Conservation (phyloP, 2,329 filamentous ascomycete species). For the Fusarium gaditjirri region DNA sequence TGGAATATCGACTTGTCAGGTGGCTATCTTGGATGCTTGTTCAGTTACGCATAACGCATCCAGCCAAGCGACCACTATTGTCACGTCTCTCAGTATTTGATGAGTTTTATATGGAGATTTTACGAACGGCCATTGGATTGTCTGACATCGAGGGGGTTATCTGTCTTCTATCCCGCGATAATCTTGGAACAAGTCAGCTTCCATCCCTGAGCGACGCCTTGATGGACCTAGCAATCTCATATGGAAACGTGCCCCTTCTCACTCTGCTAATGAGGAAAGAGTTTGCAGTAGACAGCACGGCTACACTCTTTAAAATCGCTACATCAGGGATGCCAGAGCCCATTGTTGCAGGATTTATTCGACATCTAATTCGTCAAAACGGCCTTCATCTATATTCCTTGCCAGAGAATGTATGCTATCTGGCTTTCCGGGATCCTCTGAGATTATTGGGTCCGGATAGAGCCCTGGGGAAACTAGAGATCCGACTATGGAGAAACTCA, state of each 20-base stretch:
- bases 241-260: neutral
- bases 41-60: neutral
- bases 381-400: neutral
- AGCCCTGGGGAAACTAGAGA: no score
- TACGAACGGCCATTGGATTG: fast-evolving
- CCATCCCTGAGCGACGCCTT: neutral
- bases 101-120: neutral
- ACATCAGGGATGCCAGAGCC: neutral
- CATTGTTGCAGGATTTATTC: neutral
- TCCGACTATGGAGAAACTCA: no score
- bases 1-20: neutral
- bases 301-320: neutral
- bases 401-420: neutral
- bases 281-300: fast-evolving
- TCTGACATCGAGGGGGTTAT: neutral
- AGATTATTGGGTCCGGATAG: no score
- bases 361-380: neutral
- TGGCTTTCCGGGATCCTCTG: no score
- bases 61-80: neutral
- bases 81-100: neutral
- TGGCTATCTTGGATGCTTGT: neutral
- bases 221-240: neutral
- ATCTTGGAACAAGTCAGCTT: neutral
- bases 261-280: neutral
- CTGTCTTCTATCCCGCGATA: neutral